Evolutionary conservation across 352 stramenopile genomes (phyloP).

Genomic region (Albugo laibachii): DNA sequence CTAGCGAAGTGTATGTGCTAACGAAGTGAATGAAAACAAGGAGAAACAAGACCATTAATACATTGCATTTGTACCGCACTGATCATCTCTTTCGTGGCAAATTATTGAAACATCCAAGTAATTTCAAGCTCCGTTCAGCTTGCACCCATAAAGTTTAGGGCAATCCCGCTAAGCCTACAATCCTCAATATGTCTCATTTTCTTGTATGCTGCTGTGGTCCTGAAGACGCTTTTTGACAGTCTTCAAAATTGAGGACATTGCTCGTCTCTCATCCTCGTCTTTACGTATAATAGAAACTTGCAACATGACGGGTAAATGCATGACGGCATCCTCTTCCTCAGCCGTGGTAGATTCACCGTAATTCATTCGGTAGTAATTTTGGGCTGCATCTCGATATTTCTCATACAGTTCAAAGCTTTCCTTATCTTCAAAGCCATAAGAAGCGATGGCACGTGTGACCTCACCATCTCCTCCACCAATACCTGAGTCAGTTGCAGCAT

Average conservation of each 20-base stretch:
- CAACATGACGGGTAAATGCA: conserved; percentile 78
- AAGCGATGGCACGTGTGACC: conserved; percentile 20
- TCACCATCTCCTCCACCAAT: conserved; percentile 52
- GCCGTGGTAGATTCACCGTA: conserved; percentile 51
- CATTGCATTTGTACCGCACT: conserved; percentile 1
- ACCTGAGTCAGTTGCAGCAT: conserved; percentile 40
- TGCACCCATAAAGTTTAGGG: background rate
- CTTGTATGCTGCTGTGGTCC: conserved; percentile 17
- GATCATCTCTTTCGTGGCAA: background rate
- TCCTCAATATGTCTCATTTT: too few relatives aligned
- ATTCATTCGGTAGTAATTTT: conserved; percentile 77
- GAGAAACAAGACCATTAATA: background rate
- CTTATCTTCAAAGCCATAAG: conserved; percentile 51
- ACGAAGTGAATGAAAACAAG: too few relatives aligned
- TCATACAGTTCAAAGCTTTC: conserved; percentile 67
- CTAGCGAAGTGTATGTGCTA: too few relatives aligned
- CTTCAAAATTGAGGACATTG: conserved; percentile 61
- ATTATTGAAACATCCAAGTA: background rate
- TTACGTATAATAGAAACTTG: conserved; percentile 50
- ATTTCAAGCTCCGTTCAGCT: background rate
- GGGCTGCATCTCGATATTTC: conserved; percentile 61
- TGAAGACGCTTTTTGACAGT: conserved; percentile 45
- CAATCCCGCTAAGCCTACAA: background rate
- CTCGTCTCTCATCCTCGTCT: conserved; percentile 40
- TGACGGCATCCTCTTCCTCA: conserved; percentile 77